Evolutionary conservation across 768 basidiomycete species (phyloP), one percentile per base, ranked within the genome.

Genomic region (Tylopilus intermedius): DNA sequence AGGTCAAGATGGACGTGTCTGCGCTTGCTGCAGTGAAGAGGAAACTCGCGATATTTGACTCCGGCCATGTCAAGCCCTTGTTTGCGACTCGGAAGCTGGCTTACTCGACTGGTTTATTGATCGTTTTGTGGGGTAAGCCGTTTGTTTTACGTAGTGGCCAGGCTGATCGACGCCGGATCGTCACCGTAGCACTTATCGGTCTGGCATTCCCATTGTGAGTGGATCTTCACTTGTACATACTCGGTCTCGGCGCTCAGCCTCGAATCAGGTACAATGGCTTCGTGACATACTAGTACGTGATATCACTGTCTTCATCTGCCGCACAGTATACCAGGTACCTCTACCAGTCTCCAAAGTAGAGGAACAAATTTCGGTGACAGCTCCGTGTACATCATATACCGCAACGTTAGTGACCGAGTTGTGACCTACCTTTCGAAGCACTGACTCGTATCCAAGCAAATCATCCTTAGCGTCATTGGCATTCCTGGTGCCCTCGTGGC

Each of bases 281-380:
- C 58, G 71, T 82, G 18, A 76, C 77, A 4, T 82, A 74, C 59
- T 81, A 74, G 80, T 81, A 45, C 62, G 35, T 50, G 40, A 18
- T 29, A 18, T 13, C 7, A 27, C 10, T 9, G 2, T 38, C 13
- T 10, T 15, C 18, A n/a, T 50, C 15, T 0, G 35, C 50, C 45
- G 21, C 0, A 4, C 32, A 15, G 18, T 2, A 8, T 32, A 11
- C 5, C 50, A 54, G 6, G 54, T 22, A 30, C 6, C n/a, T 5
- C 48, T 50, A 54, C 47, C 47, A 86, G 84, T 63, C 77, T 88
- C 29, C 68, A 77, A 18, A 83, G 72, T n/a, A 76, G 84, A 41
- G 88, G 87, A 8, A 80, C 83, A 0, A 67, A 80, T 47, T 86
- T 87, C 48, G 86, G 86, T 2, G 86, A 88, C 53, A 77, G 81